These are phyloP conservation scores for Psilocybe cubensis DNA, from an alignment of 768 basidiomycete species.

Conservation along the genomic window DNA sequence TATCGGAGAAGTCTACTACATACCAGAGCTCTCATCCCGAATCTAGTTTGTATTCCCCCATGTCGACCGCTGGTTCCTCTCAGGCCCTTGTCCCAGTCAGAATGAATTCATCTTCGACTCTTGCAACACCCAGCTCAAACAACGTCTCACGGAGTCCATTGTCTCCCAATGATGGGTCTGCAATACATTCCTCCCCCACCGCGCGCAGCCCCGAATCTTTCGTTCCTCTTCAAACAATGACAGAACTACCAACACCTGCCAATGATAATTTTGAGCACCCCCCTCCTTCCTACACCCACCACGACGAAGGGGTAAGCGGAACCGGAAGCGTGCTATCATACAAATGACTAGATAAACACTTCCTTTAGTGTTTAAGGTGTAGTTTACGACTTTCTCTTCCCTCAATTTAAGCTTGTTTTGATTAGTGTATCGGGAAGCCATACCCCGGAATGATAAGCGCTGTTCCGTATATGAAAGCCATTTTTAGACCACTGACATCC, in stretches of 20 bases:
- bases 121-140: not conserved
- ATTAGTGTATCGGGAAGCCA: not conserved
- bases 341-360: not conserved
- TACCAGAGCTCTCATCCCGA: not conserved
- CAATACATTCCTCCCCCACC: not conserved
- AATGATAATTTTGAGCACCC: not conserved
- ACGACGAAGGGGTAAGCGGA: not conserved
- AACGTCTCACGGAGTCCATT: not conserved
- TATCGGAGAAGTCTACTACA: not conserved
- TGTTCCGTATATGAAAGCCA: not conserved
- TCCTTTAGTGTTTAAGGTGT: not conserved
- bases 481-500: not conserved
- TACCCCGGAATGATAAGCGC: not conserved
- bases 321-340: not conserved
- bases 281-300: conserved; percentile 2
- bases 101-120: not conserved
- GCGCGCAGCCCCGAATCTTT: not conserved
- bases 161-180: not conserved
- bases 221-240: not conserved
- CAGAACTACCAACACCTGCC: not conserved
- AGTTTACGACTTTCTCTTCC: not conserved
- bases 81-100: not conserved
- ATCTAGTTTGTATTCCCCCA: not conserved
- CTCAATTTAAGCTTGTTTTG: not conserved
- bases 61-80: not conserved